phyloP scores from a whole-genome alignment of 768 basidiomycete genomes.

The Pleurotus djamor region DNA sequence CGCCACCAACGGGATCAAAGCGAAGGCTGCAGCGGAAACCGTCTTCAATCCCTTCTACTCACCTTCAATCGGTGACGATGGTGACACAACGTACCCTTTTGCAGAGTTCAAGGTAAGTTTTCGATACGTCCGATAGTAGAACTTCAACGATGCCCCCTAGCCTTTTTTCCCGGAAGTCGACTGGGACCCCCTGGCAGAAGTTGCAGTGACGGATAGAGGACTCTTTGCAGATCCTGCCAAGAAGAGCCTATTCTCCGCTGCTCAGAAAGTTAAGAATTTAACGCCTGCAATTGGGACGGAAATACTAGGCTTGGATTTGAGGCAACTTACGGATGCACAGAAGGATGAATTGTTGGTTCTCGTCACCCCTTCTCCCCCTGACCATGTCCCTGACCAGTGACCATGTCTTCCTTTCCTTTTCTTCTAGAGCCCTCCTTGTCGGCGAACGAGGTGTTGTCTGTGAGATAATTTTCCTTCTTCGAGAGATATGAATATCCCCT shows the following conservation, averaged over 20 bases:
- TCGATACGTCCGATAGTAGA: not conserved
- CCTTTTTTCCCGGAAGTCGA: conserved; percentile 60
- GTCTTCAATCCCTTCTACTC: conserved; percentile 70
- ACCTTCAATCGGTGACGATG: conserved; percentile 50
- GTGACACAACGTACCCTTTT: conserved; percentile 49
- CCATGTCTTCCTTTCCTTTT: no score
- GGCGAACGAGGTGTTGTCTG: conserved; percentile 79
- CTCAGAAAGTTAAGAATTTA: conserved; percentile 63
- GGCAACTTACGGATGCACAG: conserved; percentile 61
- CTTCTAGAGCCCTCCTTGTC: conserved; percentile 60
- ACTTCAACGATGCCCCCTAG: conserved; percentile 26
- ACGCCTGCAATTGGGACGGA: conserved; percentile 79
- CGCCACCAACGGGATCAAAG: not conserved
- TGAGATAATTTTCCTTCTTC: conserved; percentile 27
- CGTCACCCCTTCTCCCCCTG: not conserved
- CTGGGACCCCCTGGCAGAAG: conserved; percentile 62
- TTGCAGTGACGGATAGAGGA: conserved; percentile 65
- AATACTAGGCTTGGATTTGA: conserved; percentile 68
- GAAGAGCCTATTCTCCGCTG: conserved; percentile 60
- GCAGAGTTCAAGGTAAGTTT: conserved; percentile 54
- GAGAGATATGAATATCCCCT: not conserved
- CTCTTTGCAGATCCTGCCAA: conserved; percentile 70
- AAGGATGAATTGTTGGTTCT: conserved; percentile 74
- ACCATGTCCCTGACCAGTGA: not conserved
- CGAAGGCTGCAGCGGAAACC: conserved; percentile 17